These are phyloP conservation scores for Colletotrichum noveboracense DNA, from an alignment of 2,329 filamentous ascomycete species.

Conservation along the genomic window DNA sequence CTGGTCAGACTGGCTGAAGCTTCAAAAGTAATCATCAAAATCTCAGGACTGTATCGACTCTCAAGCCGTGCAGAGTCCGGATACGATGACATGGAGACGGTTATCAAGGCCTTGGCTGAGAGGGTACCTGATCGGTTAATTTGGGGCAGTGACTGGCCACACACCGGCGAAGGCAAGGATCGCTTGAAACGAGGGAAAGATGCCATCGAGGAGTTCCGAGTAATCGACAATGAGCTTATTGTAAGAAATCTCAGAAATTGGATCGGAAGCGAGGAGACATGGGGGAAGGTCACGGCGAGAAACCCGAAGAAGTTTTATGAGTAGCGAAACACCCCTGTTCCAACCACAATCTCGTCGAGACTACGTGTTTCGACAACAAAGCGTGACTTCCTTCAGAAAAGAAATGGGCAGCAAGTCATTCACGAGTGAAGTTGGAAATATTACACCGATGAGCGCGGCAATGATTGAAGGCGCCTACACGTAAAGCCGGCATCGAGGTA, in stretches of 20 bases:
- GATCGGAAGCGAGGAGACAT: background rate
- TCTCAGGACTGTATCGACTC: background rate
- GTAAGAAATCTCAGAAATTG: background rate
- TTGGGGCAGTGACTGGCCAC: constrained; percentile 13
- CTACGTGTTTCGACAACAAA: accelerated
- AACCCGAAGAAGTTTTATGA: background rate
- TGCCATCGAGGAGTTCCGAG: background rate
- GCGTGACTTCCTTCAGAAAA: background rate
- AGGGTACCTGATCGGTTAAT: background rate
- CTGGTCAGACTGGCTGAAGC: background rate
- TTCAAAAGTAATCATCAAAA: background rate
- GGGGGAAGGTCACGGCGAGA: background rate
- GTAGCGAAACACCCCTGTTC: background rate
- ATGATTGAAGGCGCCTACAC: accelerated
- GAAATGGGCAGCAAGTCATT: background rate
- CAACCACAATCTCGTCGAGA: accelerated
- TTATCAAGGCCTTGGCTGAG: background rate
- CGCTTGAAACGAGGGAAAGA: background rate
- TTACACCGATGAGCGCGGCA: accelerated
- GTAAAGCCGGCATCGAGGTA: background rate
- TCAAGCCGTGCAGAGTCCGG: background rate
- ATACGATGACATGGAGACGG: background rate
- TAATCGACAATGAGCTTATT: background rate
- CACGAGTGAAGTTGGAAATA: background rate
- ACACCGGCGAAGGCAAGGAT: constrained; percentile 7